These are phyloP conservation scores for Drechslera avenae DNA, from an alignment of 2,329 filamentous ascomycete species.

Conservation along the genomic window DNA sequence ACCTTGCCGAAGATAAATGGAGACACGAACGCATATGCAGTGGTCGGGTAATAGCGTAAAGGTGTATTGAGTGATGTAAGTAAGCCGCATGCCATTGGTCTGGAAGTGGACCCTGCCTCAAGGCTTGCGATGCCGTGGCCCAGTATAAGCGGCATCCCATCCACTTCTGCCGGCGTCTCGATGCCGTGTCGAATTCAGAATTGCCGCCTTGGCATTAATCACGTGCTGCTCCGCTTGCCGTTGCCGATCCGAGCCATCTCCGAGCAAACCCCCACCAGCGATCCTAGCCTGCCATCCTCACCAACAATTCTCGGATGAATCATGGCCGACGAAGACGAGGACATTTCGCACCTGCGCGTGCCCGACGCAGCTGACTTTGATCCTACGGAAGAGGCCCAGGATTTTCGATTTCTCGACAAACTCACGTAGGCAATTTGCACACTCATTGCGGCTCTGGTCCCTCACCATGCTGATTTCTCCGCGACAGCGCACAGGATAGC, in stretches of 20 bases:
- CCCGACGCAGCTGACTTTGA: conserved; percentile 48
- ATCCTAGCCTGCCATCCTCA: neutral
- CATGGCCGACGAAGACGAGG: conserved; percentile 48
- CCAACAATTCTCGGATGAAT: conserved; percentile 4
- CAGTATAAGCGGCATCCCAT: conserved; percentile 1
- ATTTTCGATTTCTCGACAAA: conserved; percentile 76
- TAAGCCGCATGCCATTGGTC: no score
- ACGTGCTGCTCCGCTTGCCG: no score
- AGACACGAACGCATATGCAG: neutral
- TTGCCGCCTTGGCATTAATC: no score
- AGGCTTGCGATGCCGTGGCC: neutral
- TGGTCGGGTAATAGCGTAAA: neutral
- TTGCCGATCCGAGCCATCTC: neutral
- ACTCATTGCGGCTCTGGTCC: neutral
- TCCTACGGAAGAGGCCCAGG: conserved; percentile 79
- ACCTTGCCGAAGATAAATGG: neutral
- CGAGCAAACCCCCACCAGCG: neutral
- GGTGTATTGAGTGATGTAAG: conserved; percentile 3
- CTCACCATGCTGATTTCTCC: conserved; percentile 6
- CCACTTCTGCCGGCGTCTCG: neutral
- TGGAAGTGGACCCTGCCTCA: no score
- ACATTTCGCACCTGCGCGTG: conserved; percentile 33
- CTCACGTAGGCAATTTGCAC: conserved; percentile 54
- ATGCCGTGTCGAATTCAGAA: no score
- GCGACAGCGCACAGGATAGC: conserved; percentile 28